phyloP scores from a whole-genome alignment of 1,284 basidiomycete species.

The Ceratobasidium theobromae region DNA sequence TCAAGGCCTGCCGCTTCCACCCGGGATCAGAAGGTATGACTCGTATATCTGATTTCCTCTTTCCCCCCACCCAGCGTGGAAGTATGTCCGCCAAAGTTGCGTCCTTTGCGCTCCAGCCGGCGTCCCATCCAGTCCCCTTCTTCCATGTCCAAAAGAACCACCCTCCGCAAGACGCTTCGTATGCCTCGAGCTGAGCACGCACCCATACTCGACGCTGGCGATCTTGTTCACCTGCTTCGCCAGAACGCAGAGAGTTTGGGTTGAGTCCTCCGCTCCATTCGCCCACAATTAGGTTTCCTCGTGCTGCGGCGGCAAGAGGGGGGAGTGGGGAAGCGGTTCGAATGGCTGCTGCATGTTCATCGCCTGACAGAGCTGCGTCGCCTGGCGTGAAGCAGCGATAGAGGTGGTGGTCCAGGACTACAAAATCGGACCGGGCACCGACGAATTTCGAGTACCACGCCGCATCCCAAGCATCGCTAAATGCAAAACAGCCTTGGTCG shows the following conservation, averaged over 20 bases:
- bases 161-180: constrained; percentile 66
- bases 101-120: constrained; percentile 76
- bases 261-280: constrained; percentile 85
- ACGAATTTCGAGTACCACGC: constrained; percentile 65
- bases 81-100: constrained; percentile 66
- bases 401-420: constrained; percentile 80
- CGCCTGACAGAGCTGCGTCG: constrained; percentile 58
- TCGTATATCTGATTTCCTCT: constrained; percentile 38
- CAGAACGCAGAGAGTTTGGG: constrained; percentile 57
- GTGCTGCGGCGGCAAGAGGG: constrained; percentile 49
- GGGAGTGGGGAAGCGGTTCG: constrained; percentile 49
- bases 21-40: constrained; percentile 38
- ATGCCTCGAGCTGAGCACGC: constrained; percentile 67
- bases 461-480: constrained; percentile 73
- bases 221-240: constrained; percentile 51
- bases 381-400: constrained; percentile 77
- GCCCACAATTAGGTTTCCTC: constrained; percentile 70
- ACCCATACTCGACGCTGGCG: constrained; percentile 57
- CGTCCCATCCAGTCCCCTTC: constrained; percentile 68
- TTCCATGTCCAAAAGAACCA: constrained; percentile 91
- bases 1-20: constrained; percentile 46
- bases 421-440: constrained; percentile 47
- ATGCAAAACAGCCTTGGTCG: not conserved
- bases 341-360: constrained; percentile 57
- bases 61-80: constrained; percentile 51